These are phyloP conservation scores for Sparassis latifolia DNA, from an alignment of 1,284 basidiomycete species.

Conservation along the genomic window DNA sequence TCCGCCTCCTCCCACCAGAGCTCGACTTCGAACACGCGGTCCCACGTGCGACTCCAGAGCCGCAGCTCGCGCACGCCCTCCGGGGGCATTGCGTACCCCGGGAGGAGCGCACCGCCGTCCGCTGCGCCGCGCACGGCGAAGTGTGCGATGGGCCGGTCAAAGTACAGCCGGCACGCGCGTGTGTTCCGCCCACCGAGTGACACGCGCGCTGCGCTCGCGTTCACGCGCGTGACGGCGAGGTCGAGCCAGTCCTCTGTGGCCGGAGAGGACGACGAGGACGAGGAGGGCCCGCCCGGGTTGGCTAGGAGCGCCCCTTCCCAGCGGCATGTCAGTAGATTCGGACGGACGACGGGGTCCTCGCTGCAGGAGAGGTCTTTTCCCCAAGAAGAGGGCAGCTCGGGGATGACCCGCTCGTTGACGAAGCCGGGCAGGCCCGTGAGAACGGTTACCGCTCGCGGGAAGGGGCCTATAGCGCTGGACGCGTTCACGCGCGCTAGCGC, in stretches of 20 bases:
- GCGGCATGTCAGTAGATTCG: constrained; percentile 32
- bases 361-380: constrained; percentile 20
- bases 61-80: constrained; percentile 39
- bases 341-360: constrained; percentile 6
- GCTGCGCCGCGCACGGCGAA: constrained; percentile 29
- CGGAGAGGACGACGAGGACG: neutral
- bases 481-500: neutral
- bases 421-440: constrained; percentile 43
- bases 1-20: constrained; percentile 36
- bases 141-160: constrained; percentile 42
- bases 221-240: constrained; percentile 28
- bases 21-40: constrained; percentile 49
- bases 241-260: constrained; percentile 20
- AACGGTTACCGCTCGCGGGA: constrained; percentile 28
- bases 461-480: neutral
- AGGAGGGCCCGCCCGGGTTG: constrained; percentile 21
- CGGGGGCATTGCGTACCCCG: constrained; percentile 35
- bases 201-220: constrained; percentile 29
- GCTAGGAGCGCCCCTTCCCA: constrained; percentile 27
- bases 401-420: constrained; percentile 36
- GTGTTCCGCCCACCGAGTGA: constrained; percentile 46
- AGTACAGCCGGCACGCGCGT: constrained; percentile 55
- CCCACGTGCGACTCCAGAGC: constrained; percentile 71
- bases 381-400: constrained; percentile 47
- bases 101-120: constrained; percentile 27